Base-by-base conservation (phyloP, 2,329 filamentous ascomycete species). In the Acephala macrosclerotiorum region DNA sequence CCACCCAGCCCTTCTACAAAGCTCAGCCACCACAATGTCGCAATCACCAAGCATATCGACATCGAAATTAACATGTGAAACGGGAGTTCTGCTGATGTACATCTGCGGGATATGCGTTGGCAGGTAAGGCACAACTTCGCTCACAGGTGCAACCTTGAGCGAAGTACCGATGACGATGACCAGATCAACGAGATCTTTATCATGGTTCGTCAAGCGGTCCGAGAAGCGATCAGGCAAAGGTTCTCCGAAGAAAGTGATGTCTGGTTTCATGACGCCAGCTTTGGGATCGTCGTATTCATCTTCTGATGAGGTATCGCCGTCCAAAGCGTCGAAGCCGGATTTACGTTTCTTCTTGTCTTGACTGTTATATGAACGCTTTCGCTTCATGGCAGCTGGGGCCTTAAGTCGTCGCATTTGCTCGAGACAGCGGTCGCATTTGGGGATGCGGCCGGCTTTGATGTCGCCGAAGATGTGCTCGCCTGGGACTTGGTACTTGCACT, bases 181-280 rank as follows among this genome's bases (percentile, higher is more conserved):
- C 18, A 99, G 85, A 77, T 99, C 96, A 1, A 92, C 92, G 64
- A 87, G 83, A 69, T 93, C 87, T 66, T 89, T 88, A 78, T 99
- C 96, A 72, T 93, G 86, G 66, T 92, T 85, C n/a, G 92, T 88
- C 16, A 98, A 86, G 8, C 94, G 90, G 58, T 87, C 83, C 64
- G 91, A 91, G 79, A 99, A 99, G 71, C 88, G 87, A 72, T 92
- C 89, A 0, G 95, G 94, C 0, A 99, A 89, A 59, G 89, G 85
- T 80, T 99, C 96, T 72, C 95, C 95, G 75, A 98, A 98, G 82
- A 99, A 98, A 56, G 93, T 98, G 76, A 99, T 98, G 80, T 98
- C 95, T 9, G 96, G 96, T 84, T 92, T 97, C 93, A 97, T 97
- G 76, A 97, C 89, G 64, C 92, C 93, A 2, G 89, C 86, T 57